Evolutionary conservation across 2,329 filamentous ascomycete species (phyloP), one percentile per base, ranked within the genome.

Genomic region (Fusarium sp.): DNA sequence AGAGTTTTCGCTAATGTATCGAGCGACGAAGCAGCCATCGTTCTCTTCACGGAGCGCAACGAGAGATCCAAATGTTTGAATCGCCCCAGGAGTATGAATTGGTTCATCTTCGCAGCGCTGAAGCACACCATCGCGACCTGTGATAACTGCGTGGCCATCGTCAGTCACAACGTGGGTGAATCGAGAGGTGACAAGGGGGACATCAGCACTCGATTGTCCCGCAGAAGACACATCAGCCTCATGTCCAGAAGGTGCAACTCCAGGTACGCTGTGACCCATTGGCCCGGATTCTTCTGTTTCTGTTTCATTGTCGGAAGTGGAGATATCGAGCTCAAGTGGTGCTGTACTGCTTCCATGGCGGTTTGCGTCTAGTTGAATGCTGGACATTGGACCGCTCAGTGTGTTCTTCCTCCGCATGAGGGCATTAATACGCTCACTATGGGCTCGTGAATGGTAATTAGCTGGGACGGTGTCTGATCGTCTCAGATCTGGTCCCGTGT

Each of bases 51-150:
- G 89, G 26, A 98, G 81, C 1, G 92, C 94, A 38, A 98, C 78
- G 30, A 98, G 84, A 8, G 93, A 86, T 3, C 95, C 95, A 75
- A 97, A 98, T 3, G 89, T 87, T 80, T 98, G 95, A 2, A 95
- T 84, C 3, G 93, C 93, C 39, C 94, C 94, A 2, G 95, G 95
- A 3, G 94, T 92, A 74, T 96, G 94, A 32, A 98, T 97, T 0
- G 95, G 94, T 78, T 98, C 95, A 78, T 98, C 95, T 81, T 98
- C 95, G 79, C 95, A 98, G 59, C 90, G 89, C 79, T 97, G 93
- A 50, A 96, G 83, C 2, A 87, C 89, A 5, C 90, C 92, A 60
- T 94, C 91, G 63, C 92, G 88, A 11, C 94, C 94, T 2, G 94
- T 96, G 61, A 97, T 93, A 36, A 97, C 89, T 32, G 92, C 90